A percentile compares a stretch with the other conserved stretches of the same genome.
These are phyloP conservation scores for Mycena sanguinolenta DNA, from an alignment of 768 basidiomycete genomes.

Conservation along the genomic window DNA sequence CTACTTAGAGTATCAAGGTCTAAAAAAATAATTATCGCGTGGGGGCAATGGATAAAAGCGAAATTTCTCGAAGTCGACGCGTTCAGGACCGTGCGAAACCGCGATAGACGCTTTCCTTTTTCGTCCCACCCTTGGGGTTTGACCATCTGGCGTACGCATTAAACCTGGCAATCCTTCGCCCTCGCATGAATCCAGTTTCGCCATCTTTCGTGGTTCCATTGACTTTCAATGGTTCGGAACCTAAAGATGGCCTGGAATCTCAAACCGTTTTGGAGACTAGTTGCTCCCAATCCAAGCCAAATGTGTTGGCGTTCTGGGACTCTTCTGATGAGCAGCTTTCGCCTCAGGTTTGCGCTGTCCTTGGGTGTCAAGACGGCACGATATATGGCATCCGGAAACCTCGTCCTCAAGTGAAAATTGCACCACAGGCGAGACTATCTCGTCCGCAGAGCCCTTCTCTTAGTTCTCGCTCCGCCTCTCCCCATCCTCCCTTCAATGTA, in stretches of 20 bases:
- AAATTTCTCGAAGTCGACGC: too few relatives aligned
- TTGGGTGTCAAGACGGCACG: slow-evolving; percentile 61
- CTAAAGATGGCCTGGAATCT: slow-evolving; percentile 22
- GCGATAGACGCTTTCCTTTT: background rate
- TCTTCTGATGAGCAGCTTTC: slow-evolving; percentile 22
- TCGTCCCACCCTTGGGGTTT: background rate
- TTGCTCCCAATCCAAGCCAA: slow-evolving; percentile 47
- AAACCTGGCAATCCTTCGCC: slow-evolving; percentile 22
- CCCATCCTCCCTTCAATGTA: slow-evolving; percentile 65
- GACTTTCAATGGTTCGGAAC: slow-evolving; percentile 45
- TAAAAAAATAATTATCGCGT: background rate
- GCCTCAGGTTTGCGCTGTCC: slow-evolving; percentile 44
- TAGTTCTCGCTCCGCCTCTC: slow-evolving; percentile 50
- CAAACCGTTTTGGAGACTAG: slow-evolving; percentile 47
- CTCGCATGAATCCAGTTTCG: slow-evolving; percentile 30
- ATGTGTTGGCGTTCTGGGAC: slow-evolving; percentile 48
- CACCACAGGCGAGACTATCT: slow-evolving; percentile 35
- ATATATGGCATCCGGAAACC: slow-evolving; percentile 55
- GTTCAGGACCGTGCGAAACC: too few relatives aligned
- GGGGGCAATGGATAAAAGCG: too few relatives aligned
- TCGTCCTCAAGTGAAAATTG: slow-evolving; percentile 32
- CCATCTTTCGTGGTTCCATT: slow-evolving; percentile 48
- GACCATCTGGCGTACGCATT: background rate
- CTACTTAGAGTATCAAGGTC: background rate
- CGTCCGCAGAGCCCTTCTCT: slow-evolving; percentile 35